Percentiles rank a stretch among this genome's conserved stretches.
These are phyloP conservation scores for Fraxinus nigra DNA, from an alignment of 305 asterid genomes.

Conservation along the genomic window DNA sequence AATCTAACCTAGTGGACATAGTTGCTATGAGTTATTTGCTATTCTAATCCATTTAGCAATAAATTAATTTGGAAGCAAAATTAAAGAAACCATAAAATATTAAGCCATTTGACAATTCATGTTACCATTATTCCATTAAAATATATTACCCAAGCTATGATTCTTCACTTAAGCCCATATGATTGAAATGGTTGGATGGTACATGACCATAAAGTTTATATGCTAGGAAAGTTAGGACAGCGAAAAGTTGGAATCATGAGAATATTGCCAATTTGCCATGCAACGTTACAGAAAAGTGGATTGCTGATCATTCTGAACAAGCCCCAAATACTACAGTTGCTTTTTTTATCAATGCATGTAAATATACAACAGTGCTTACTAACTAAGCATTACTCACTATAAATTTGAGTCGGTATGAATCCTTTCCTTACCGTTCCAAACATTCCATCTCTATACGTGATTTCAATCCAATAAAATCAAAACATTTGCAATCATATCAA, in stretches of 20 bases:
- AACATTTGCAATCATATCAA: neutral
- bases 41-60: conserved; percentile 14
- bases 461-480: neutral
- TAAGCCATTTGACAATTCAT: neutral
- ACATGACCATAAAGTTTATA: neutral
- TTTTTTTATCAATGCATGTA: neutral
- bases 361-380: neutral
- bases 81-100: neutral
- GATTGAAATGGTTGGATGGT: neutral
- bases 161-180: neutral
- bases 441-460: neutral
- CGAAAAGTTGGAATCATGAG: neutral
- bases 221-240: neutral
- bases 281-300: neutral
- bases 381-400: neutral
- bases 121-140: neutral
- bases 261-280: neutral
- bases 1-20: neutral
- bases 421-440: neutral
- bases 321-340: neutral
- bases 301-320: neutral
- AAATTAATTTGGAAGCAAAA: neutral
- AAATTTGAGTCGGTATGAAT: neutral
- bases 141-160: neutral
- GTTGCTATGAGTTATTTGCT: conserved; percentile 18